Base-by-base conservation (phyloP, 352 stramenopile species). In the Lagenidium giganteum region DNA sequence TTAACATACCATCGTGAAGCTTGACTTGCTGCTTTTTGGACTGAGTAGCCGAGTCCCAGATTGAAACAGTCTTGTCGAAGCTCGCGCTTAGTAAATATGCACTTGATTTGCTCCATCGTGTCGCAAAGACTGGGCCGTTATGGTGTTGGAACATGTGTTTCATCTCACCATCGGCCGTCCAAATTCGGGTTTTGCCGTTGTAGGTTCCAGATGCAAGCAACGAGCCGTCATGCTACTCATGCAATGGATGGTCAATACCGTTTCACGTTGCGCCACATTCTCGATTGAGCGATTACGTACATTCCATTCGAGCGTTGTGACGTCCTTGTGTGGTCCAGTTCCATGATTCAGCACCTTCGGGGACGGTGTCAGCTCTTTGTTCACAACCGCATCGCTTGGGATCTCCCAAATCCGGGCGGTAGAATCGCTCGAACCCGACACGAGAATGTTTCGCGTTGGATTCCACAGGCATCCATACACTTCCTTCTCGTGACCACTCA, bases 401-500 rank as follows among this genome's bases (percentile, higher is more conserved):
- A 98, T 82, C 43, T 80, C 59, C 95, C 95, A 98, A 61, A 98
- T 94, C 40, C 95, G 68, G 16, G 91, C 94, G 3, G 92, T 98
- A 18, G 94, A 96, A 64, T 98, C 95, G 29, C 89, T 96, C 54
- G 87, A 98, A 39, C 95, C 95, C 7, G 93, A 98, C 32, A 97
- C 96, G 48, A 99, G 82, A 11, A 98, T 69, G 54, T 98, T 96
- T 43, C 83, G 87, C 35, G 84, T 61, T 6, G 95, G 95, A 71
- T 98, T 98, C 96, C 96, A 99, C 26, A 92, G 83, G 61, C 95
- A 98, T 60, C 96, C 97, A 64, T 98, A 98, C 21, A 98, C 95
- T 54, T 94, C 82, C 46, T 94, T 91, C 53, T 94, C 82, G 46
- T 94, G 82, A 41, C 82, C 82, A 20, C 47, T 88, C 31, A 91